Conservation (phyloP, 331 rosid genomes). For the Quercus lobata region DNA sequence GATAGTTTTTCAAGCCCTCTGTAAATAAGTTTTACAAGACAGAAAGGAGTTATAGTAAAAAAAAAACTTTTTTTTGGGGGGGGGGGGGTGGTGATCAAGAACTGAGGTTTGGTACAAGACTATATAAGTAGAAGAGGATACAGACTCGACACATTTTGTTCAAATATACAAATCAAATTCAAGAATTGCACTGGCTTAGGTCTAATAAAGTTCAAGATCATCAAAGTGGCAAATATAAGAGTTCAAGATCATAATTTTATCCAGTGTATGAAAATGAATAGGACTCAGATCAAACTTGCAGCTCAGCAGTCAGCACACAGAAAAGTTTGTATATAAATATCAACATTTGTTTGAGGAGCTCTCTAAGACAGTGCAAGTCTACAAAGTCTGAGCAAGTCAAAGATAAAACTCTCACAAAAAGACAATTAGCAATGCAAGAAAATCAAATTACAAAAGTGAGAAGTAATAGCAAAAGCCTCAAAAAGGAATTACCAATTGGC, state of each 20-base stretch:
- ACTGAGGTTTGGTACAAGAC: too few species aligned
- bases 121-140: background rate
- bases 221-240: background rate
- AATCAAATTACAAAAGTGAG: background rate
- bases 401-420: background rate
- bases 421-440: background rate
- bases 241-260: background rate
- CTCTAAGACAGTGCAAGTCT: background rate
- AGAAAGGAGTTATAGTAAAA: background rate
- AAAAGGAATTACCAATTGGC: slow-evolving; percentile 59
- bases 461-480: background rate
- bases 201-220: background rate
- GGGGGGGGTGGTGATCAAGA: too few species aligned
- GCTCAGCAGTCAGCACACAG: background rate
- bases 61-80: too few species aligned
- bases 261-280: background rate
- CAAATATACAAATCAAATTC: background rate
- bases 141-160: background rate
- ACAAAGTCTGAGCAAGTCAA: background rate
- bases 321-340: background rate
- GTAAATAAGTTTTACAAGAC: slow-evolving; percentile 13
- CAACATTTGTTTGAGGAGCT: background rate
- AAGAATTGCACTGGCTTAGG: background rate
- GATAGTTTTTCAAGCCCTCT: slow-evolving; percentile 92
- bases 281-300: background rate